A percentile compares a stretch with the other conserved stretches of the same genome.
These are phyloP conservation scores for Ceriops zippeliana DNA, from an alignment of 345 rosid species.

Conservation along the genomic window DNA sequence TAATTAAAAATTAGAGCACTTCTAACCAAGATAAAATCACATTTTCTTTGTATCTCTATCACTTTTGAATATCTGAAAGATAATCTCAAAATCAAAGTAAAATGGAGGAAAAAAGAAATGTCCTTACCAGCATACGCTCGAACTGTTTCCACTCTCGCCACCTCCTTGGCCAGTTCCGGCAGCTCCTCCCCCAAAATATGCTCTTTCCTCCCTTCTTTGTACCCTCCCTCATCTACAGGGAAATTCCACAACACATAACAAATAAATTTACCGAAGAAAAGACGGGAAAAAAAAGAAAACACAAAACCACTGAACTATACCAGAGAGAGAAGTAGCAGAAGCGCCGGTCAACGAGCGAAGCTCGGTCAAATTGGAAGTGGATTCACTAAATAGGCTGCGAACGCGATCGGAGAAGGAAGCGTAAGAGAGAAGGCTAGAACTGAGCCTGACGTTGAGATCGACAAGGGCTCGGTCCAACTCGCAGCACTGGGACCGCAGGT, in stretches of 20 bases:
- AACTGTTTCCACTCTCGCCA: constrained; percentile 78
- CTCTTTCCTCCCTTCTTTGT: constrained; percentile 22
- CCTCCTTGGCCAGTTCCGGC: constrained; percentile 80
- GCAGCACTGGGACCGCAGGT: constrained; percentile 52
- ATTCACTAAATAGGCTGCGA: constrained; percentile 32
- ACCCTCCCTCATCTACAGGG: constrained; percentile 40
- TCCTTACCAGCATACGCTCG: constrained; percentile 75
- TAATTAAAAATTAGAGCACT: too few relatives aligned
- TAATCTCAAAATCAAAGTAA: not conserved
- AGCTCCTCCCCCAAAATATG: constrained; percentile 65
- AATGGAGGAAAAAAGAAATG: not conserved
- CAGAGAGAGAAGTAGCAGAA: constrained; percentile 36
- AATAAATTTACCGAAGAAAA: not conserved
- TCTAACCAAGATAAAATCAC: too few relatives aligned
- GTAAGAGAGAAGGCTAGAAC: constrained; percentile 48
- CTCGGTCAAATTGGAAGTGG: constrained; percentile 45
- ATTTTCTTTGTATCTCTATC: too few relatives aligned
- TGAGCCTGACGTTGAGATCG: constrained; percentile 54
- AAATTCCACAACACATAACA: not conserved
- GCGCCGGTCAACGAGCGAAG: constrained; percentile 45
- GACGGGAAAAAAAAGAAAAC: not conserved
- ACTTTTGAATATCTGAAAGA: not conserved
- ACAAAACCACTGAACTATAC: constrained; percentile 19
- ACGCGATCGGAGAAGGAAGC: constrained; percentile 62
- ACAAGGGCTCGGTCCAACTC: constrained; percentile 51